Base-by-base conservation (phyloP, 495 filamentous ascomycete species). In the Penicillium diatomitis region DNA sequence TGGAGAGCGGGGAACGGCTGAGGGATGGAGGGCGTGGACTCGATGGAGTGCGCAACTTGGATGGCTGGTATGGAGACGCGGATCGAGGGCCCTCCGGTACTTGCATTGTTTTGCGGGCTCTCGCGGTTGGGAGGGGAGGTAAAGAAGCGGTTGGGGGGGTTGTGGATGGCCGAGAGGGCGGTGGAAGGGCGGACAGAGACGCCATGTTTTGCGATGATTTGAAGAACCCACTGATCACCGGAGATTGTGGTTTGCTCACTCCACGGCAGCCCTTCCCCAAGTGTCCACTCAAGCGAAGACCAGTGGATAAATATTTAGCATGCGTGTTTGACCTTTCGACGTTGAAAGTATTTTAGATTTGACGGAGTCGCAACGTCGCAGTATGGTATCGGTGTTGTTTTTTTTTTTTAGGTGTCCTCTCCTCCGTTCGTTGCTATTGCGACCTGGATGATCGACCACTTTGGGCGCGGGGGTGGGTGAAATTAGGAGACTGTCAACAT, bases 111-210 rank as follows among this genome's bases (percentile, higher is more conserved):
- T 81, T 87, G 43, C 86, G 77, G 7, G 83, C 76, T 66, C 88
- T 90, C n/a, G 75, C 66, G 20, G 80, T 68, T 7, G 88, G 83
- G 33, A 90, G 71, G 3, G 85, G 78, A 4, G 87, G 85, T 37
- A 90, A 70, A 40, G 84, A 71, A 9, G 76, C 74, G 6, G 78
- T 77, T 37, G 85, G 81, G 27, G 86, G 82, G 50, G 77, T 80
- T 49, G 81, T 71, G 9, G 79, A 70, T 35, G 79, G 75, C 60
- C 79, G 77, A 31, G 80, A 71, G 12, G 82, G 75, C 63, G 77
- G 75, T n/a, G 85, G 84, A 44, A 88, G 66, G 10, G 68, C 51
- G 38, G 71, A 69, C 54, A 81, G 73, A 28, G 78, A 79, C 39
- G 81, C 74, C 80, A 83, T 85, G 41, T 50, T 44, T 12, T 42